phyloP scores from a whole-genome alignment of 768 basidiomycete species.

The Lactarius tabidus region DNA sequence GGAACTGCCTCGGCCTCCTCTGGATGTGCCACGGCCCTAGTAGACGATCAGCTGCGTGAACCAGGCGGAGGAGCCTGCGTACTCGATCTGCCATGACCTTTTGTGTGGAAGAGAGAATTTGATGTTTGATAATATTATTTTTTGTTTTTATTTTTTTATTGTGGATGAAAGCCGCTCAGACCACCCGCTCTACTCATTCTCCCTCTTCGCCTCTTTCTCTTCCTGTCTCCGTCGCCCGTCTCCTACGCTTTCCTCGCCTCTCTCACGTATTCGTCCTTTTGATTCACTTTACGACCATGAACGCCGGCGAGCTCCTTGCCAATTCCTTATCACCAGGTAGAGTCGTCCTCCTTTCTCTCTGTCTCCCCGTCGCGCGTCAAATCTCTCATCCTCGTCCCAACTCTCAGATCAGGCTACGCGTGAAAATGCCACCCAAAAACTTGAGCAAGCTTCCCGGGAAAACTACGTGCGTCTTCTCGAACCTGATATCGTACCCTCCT shows the following conservation, averaged over 20 bases:
- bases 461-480: slow-evolving; percentile 68
- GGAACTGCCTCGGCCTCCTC: slow-evolving; percentile 42
- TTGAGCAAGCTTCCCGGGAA: slow-evolving; percentile 79
- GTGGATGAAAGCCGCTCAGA: background rate
- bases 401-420: slow-evolving; percentile 79
- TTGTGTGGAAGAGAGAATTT: background rate
- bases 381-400: slow-evolving; percentile 23
- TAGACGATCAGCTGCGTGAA: background rate
- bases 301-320: slow-evolving; percentile 84
- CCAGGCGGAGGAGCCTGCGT: slow-evolving; percentile 28
- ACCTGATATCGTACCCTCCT: slow-evolving; percentile 24
- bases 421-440: slow-evolving; percentile 86
- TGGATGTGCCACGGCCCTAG: slow-evolving; percentile 57
- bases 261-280: slow-evolving; percentile 2
- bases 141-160: background rate
- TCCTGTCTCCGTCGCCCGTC: background rate
- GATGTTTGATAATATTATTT: background rate
- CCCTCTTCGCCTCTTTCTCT: background rate
- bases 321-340: slow-evolving; percentile 89
- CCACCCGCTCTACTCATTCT: background rate
- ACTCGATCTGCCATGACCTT: slow-evolving; percentile 60
- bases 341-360: slow-evolving; percentile 32
- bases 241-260: slow-evolving; percentile 8
- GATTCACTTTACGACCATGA: slow-evolving; percentile 54
- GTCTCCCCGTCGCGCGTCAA: slow-evolving; percentile 29